Evolutionary conservation across 208 protist genomes (phyloP).

Genomic region (Trypanosoma grayi): DNA sequence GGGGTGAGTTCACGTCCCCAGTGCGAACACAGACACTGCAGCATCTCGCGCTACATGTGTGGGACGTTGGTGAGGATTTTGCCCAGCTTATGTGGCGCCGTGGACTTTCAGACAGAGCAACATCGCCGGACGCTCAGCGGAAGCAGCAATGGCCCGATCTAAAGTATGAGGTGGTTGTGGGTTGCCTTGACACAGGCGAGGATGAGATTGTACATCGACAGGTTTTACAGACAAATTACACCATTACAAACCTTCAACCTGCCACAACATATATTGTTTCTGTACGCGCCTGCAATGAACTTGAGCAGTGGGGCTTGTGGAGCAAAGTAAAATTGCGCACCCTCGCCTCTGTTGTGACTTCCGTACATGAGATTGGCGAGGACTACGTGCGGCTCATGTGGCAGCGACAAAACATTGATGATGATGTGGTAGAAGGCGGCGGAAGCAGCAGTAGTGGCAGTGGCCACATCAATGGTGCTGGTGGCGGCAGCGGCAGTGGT

Average conservation of each 20-base stretch:
- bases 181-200: conserved; percentile 76
- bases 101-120: conserved; percentile 32
- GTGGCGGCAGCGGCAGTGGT: background rate
- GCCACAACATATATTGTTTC: conserved; percentile 82
- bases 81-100: conserved; percentile 77
- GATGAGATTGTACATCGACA: conserved; percentile 72
- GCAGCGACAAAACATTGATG: conserved; percentile 53
- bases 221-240: conserved; percentile 84
- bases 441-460: background rate
- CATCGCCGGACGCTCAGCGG: background rate
- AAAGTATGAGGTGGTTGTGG: conserved; percentile 91
- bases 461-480: background rate
- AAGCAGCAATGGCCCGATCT: conserved; percentile 47
- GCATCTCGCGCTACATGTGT: conserved; percentile 66
- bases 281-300: conserved; percentile 83
- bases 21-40: conserved; percentile 69
- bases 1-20: conserved; percentile 77
- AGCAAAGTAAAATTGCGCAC: conserved; percentile 75
- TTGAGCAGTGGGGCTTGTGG: conserved; percentile 87
- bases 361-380: conserved; percentile 89
- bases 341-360: conserved; percentile 68
- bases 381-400: conserved; percentile 91
- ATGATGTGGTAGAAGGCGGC: background rate
- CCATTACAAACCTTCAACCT: conserved; percentile 78
- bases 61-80: conserved; percentile 90